These are phyloP conservation scores for Endotrypanum monterogeii DNA, from an alignment of 208 protist species.

Conservation along the genomic window DNA sequence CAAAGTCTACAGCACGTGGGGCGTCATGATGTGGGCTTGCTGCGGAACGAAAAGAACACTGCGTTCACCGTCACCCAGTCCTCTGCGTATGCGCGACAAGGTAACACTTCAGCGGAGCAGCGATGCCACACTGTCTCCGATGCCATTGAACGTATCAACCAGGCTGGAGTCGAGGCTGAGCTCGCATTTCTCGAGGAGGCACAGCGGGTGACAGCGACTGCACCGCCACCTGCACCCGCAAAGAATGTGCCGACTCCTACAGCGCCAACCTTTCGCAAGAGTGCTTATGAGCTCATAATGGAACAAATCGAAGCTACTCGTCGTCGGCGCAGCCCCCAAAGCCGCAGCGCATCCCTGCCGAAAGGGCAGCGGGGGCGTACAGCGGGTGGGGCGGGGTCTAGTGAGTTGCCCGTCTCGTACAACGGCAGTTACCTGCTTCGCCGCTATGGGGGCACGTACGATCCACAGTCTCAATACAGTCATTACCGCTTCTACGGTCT, in stretches of 20 bases:
- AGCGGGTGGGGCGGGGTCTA: slow-evolving; percentile 1
- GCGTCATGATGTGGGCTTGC: slow-evolving; percentile 76
- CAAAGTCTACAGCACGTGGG: slow-evolving; percentile 78
- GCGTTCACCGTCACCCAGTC: slow-evolving; percentile 86
- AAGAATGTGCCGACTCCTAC: background rate
- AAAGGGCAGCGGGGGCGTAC: slow-evolving; percentile 2
- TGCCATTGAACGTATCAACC: slow-evolving; percentile 62
- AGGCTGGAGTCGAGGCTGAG: slow-evolving; percentile 34
- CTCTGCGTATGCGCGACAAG: slow-evolving; percentile 48
- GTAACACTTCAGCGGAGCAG: slow-evolving; percentile 37
- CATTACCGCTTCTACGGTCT: slow-evolving; percentile 73
- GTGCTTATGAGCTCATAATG: slow-evolving; percentile 54
- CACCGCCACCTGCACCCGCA: background rate
- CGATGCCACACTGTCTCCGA: slow-evolving; percentile 53
- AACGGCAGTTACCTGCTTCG: slow-evolving; percentile 65
- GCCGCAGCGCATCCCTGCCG: slow-evolving; percentile 7
- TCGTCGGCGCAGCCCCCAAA: slow-evolving; percentile 1
- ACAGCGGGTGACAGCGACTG: slow-evolving; percentile 1
- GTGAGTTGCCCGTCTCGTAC: slow-evolving; percentile 14
- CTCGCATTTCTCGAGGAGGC: slow-evolving; percentile 33
- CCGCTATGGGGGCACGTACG: slow-evolving; percentile 69
- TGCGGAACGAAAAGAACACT: slow-evolving; percentile 77
- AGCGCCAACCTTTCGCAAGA: slow-evolving; percentile 39
- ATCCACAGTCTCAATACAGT: slow-evolving; percentile 60
- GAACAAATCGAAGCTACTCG: slow-evolving; percentile 31